Evolutionary conservation across 805 yeast genomes (phyloP).

Genomic region (Nakazawaea anatomiae): DNA sequence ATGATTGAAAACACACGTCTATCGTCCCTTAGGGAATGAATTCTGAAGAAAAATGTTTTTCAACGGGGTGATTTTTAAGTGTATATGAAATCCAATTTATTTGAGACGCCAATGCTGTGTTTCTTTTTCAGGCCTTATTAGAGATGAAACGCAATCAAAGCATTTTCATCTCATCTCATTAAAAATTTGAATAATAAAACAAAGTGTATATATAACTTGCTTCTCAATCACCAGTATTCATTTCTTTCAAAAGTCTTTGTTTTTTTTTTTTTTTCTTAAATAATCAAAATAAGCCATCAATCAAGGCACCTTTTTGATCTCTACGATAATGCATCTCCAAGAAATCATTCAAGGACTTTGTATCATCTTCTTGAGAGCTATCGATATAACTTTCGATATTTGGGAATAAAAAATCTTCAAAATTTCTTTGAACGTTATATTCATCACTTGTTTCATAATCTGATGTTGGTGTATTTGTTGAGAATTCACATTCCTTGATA

Average conservation of each 20-base stretch:
- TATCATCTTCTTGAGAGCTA: conserved; percentile 4
- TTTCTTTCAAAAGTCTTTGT: neutral
- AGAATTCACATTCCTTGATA: conserved; percentile 7
- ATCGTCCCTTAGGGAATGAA: too few species aligned
- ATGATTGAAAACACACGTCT: too few species aligned
- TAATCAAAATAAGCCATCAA: conserved; percentile 14
- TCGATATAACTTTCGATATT: conserved; percentile 6
- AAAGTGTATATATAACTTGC: too few species aligned
- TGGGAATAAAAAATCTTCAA: conserved; percentile 13
- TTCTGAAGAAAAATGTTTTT: too few species aligned
- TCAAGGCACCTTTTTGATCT: conserved; percentile 14
- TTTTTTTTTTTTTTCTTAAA: neutral
- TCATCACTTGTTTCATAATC: conserved; percentile 5
- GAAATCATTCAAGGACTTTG: conserved; percentile 14
- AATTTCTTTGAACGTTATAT: conserved; percentile 11
- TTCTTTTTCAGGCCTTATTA: too few species aligned
- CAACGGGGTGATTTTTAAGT: too few species aligned
- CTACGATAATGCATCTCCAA: conserved; percentile 9
- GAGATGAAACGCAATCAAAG: too few species aligned
- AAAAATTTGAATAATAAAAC: too few species aligned
- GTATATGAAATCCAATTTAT: too few species aligned
- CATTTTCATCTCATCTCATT: too few species aligned
- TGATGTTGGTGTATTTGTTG: conserved; percentile 3
- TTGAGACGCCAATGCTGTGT: too few species aligned
- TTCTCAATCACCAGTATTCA: too few species aligned